These are phyloP conservation scores for Tylopilus felleus DNA, from an alignment of 768 basidiomycete species.

Conservation along the genomic window DNA sequence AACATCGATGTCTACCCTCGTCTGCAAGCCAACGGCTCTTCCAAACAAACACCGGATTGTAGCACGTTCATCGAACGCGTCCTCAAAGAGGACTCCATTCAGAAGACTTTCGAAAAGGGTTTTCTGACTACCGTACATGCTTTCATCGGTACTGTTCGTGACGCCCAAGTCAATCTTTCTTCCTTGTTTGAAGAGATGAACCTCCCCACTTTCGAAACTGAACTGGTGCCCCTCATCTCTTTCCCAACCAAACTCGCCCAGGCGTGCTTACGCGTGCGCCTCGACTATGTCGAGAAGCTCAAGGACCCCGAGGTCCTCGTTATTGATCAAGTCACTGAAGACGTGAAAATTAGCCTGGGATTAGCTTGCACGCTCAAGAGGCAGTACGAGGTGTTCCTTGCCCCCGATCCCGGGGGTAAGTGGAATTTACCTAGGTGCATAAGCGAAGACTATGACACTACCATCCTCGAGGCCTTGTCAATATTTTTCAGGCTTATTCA, in stretches of 20 bases:
- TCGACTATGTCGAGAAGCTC: constrained; percentile 85
- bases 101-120: constrained; percentile 89
- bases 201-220: constrained; percentile 85
- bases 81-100: constrained; percentile 94
- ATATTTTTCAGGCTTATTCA: constrained; percentile 93
- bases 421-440: constrained; percentile 91
- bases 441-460: constrained; percentile 84
- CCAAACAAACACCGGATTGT: constrained; percentile 55
- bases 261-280: constrained; percentile 82
- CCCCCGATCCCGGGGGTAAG: constrained; percentile 79
- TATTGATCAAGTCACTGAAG: constrained; percentile 92
- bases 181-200: constrained; percentile 81
- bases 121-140: constrained; percentile 84
- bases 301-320: constrained; percentile 86
- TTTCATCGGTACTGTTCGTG: constrained; percentile 81
- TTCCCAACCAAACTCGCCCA: constrained; percentile 95
- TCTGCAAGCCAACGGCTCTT: constrained; percentile 29
- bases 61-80: constrained; percentile 91
- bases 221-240: constrained; percentile 88
- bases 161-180: constrained; percentile 79
- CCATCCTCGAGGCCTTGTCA: constrained; percentile 80
- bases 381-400: constrained; percentile 89
- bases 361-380: constrained; percentile 93
- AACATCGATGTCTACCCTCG: constrained; percentile 48
- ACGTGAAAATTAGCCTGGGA: constrained; percentile 86